phyloP scores from a whole-genome alignment of 2,329 filamentous ascomycete species.

The Hypoxylon sp. region DNA sequence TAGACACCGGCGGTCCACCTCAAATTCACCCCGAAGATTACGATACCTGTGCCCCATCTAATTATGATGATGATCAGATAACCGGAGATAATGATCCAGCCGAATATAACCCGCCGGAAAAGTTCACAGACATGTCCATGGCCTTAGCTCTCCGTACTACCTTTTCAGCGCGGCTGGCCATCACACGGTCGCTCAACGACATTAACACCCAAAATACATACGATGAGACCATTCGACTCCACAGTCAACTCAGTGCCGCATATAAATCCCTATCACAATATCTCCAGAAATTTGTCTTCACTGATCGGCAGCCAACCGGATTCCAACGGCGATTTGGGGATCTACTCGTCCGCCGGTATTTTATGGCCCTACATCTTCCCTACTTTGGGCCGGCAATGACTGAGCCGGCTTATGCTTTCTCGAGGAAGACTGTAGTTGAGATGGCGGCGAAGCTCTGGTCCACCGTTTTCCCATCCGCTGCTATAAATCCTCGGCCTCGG shows the following conservation, averaged over 20 bases:
- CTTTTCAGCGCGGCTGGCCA: slow-evolving; percentile 61
- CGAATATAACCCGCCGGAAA: slow-evolving; percentile 34
- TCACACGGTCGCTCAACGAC: slow-evolving; percentile 62
- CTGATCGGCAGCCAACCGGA: slow-evolving; percentile 41
- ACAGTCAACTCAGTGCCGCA: slow-evolving; percentile 58
- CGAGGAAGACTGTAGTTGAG: slow-evolving; percentile 65
- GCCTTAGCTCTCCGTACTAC: slow-evolving; percentile 63
- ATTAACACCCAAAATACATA: slow-evolving; percentile 58
- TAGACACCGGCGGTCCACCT: slow-evolving; percentile 67
- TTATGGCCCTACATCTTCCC: slow-evolving; percentile 70
- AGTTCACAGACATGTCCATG: slow-evolving; percentile 66
- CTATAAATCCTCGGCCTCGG: slow-evolving; percentile 31
- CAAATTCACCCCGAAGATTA: slow-evolving; percentile 64
- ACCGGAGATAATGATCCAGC: slow-evolving; percentile 55
- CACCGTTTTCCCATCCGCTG: slow-evolving; percentile 54
- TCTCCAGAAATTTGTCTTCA: slow-evolving; percentile 50
- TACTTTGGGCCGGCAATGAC: slow-evolving; percentile 61
- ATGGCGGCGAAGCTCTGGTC: slow-evolving; percentile 64
- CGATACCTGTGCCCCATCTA: slow-evolving; percentile 65
- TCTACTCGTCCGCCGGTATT: slow-evolving; percentile 67
- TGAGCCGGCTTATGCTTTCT: slow-evolving; percentile 65
- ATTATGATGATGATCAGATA: slow-evolving; percentile 68
- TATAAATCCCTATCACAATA: slow-evolving; percentile 60
- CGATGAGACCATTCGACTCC: slow-evolving; percentile 62
- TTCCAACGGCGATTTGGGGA: slow-evolving; percentile 65